Evolutionary conservation across 768 basidiomycete genomes (phyloP).

Genomic region (Lactifluus subvellereus): DNA sequence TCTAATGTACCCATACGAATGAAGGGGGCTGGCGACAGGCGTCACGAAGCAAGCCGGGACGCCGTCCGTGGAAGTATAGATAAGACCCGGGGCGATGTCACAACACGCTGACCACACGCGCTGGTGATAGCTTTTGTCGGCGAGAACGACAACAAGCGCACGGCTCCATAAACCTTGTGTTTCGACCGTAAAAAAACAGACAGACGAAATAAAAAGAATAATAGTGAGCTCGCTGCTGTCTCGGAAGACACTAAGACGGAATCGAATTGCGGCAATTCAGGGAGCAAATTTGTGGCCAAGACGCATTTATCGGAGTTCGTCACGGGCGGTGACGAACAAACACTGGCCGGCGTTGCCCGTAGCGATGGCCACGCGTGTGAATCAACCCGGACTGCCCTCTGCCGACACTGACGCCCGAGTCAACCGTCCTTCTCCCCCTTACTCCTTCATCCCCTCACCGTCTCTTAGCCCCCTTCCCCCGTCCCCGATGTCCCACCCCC

Average conservation of each 20-base stretch:
- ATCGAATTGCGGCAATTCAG: slow-evolving; percentile 18
- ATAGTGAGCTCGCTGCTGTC: slow-evolving; percentile 4
- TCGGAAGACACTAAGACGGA: slow-evolving; percentile 13
- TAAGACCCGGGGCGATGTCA: slow-evolving; percentile 24
- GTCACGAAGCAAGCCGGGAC: slow-evolving; percentile 6
- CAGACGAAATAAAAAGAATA: neutral
- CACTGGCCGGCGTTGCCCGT: slow-evolving; percentile 33
- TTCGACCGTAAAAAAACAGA: slow-evolving; percentile 16
- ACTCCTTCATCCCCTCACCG: slow-evolving; percentile 28
- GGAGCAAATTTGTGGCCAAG: slow-evolving; percentile 26
- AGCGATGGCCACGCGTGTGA: slow-evolving; percentile 36
- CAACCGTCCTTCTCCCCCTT: slow-evolving; percentile 32
- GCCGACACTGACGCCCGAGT: slow-evolving; percentile 35
- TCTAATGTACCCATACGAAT: neutral
- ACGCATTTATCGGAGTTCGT: slow-evolving; percentile 33
- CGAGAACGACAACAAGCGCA: slow-evolving; percentile 25
- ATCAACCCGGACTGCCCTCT: slow-evolving; percentile 32
- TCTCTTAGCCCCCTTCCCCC: slow-evolving; percentile 26
- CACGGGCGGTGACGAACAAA: slow-evolving; percentile 34
- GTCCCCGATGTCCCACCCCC: slow-evolving; percentile 25
- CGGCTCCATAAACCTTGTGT: slow-evolving; percentile 23
- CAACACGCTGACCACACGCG: slow-evolving; percentile 23
- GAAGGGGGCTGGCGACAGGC: slow-evolving; percentile 8
- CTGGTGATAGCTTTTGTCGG: slow-evolving; percentile 22
- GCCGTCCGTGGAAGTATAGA: slow-evolving; percentile 21